Conservation (phyloP, 345 rosid genomes). For the Citrus reticulata region DNA sequence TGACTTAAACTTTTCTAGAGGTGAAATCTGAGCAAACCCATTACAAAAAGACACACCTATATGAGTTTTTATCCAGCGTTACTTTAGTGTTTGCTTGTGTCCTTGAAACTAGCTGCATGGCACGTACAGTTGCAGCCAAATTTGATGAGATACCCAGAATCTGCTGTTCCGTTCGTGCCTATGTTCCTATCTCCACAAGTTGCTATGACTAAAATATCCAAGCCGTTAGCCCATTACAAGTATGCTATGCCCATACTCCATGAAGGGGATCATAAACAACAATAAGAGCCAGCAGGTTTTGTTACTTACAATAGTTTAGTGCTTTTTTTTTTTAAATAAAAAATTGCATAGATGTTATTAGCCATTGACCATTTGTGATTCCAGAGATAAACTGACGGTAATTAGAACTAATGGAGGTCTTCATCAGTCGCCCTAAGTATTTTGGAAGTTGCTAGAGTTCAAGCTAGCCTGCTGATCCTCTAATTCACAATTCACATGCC, state of each 20-base stretch:
- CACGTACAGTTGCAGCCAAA: not conserved
- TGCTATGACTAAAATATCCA: not conserved
- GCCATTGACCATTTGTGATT: not conserved
- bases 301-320: not conserved
- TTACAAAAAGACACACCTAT: not conserved
- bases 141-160: slow-evolving; percentile 13
- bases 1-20: not conserved
- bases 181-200: not conserved
- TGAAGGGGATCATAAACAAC: not conserved
- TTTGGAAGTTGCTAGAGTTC: not conserved
- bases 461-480: not conserved
- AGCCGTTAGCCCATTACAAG: not conserved
- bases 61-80: not conserved
- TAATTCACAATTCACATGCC: not conserved
- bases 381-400: not conserved
- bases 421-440: not conserved
- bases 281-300: not conserved
- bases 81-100: not conserved
- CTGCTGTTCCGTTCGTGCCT: not conserved
- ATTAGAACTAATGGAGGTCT: not conserved
- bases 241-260: not conserved
- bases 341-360: not conserved
- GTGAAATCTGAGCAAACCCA: not conserved
- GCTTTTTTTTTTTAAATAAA: no score
- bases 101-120: not conserved